Evolutionary conservation across 768 basidiomycete genomes (phyloP).

Genomic region (Rhodotorula paludigena): DNA sequence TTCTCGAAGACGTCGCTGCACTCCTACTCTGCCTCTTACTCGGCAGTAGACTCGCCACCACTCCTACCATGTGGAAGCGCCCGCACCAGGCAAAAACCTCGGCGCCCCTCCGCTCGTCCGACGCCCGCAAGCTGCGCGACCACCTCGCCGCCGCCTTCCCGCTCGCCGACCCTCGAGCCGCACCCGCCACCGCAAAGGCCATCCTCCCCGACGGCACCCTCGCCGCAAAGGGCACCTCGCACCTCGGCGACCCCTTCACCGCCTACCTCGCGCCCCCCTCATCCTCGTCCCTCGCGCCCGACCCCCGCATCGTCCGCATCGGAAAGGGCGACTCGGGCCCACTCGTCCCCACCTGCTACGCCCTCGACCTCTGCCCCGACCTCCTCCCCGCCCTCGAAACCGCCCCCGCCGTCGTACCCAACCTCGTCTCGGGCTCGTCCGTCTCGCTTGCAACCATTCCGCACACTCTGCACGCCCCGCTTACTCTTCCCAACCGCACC

Average conservation of each 20-base stretch:
- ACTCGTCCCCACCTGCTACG: conserved; percentile 27
- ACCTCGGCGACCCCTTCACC: conserved; percentile 32
- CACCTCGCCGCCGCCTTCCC: neutral
- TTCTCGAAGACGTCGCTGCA: too few relatives aligned
- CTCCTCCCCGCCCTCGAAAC: conserved; percentile 24
- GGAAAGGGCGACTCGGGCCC: conserved; percentile 12
- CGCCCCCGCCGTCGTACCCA: conserved; percentile 18
- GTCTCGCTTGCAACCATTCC: too few relatives aligned
- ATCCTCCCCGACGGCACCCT: conserved; percentile 21
- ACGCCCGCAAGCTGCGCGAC: conserved; percentile 29
- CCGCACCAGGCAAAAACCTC: conserved; percentile 25
- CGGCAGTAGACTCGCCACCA: neutral
- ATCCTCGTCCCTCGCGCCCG: too few relatives aligned
- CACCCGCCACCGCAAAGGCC: neutral
- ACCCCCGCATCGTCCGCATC: conserved; percentile 13
- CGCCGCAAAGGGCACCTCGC: conserved; percentile 15
- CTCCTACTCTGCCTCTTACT: too few relatives aligned
- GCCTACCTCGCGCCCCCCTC: conserved; percentile 8
- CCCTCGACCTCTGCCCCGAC: conserved; percentile 11
- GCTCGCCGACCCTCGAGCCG: too few relatives aligned
- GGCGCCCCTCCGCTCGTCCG: conserved; percentile 26
- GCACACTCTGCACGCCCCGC: neutral
- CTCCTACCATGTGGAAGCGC: conserved; percentile 33
- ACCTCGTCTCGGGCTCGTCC: conserved; percentile 16
- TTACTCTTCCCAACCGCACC: neutral